Conservation (phyloP, 2,329 filamentous ascomycete genomes). For the Fusarium anthophilum region DNA sequence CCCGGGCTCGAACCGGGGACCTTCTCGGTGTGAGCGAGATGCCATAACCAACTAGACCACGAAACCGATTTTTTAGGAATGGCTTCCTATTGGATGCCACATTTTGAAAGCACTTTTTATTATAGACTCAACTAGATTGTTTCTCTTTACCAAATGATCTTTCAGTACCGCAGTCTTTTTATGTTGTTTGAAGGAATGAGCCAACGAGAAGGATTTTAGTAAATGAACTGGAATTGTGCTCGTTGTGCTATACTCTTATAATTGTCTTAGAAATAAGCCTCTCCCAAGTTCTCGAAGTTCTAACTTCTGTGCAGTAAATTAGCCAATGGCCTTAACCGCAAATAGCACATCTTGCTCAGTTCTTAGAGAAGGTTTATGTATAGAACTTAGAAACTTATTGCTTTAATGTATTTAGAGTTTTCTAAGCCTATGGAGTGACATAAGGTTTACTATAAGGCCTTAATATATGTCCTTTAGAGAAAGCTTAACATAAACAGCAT, state of each 20-base stretch:
- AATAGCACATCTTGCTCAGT: neutral
- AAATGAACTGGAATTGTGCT: rapidly evolving
- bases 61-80: neutral
- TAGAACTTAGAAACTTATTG: rapidly evolving
- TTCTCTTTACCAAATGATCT: rapidly evolving
- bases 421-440: rapidly evolving
- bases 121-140: rapidly evolving
- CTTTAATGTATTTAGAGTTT: no score
- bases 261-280: rapidly evolving
- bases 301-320: rapidly evolving
- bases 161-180: rapidly evolving
- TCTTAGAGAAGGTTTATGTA: neutral
- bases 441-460: rapidly evolving
- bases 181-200: rapidly evolving
- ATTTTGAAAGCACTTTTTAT: rapidly evolving
- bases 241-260: rapidly evolving
- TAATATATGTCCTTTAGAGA: rapidly evolving
- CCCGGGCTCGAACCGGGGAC: slow-evolving; percentile 11
- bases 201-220: rapidly evolving
- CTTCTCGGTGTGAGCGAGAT: slow-evolving; percentile 11
- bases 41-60: slow-evolving; percentile 9
- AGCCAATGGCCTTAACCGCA: no score
- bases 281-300: rapidly evolving
- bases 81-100: neutral
- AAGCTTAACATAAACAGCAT: neutral